Percentiles rank a stretch among this genome's conserved stretches.
Evolutionary conservation across 2,329 filamentous ascomycete genomes (phyloP).

Genomic region (Aspergillus melleus): DNA sequence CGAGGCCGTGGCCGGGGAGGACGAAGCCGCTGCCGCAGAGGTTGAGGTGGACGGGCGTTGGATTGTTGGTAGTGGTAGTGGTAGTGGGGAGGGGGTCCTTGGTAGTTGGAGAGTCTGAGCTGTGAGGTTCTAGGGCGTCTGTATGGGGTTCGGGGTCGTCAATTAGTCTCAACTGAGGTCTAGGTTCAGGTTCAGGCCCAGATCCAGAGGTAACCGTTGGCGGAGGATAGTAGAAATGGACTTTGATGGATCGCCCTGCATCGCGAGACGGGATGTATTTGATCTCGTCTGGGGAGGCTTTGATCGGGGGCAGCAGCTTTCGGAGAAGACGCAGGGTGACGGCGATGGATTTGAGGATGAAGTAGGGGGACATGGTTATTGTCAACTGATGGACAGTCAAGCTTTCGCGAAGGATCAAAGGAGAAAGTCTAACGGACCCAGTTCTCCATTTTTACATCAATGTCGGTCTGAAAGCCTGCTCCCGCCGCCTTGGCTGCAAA

Average conservation of each 20-base stretch:
- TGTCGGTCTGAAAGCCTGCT: too few species aligned
- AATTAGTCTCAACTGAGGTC: too few species aligned
- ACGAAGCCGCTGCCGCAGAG: slow-evolving; percentile 34
- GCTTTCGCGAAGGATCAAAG: background rate
- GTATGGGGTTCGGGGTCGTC: too few species aligned
- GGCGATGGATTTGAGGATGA: slow-evolving; percentile 7
- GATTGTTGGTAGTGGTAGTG: background rate
- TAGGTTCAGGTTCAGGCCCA: too few species aligned
- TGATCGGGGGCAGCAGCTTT: background rate
- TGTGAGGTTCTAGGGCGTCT: too few species aligned
- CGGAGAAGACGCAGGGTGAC: background rate
- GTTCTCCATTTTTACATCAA: too few species aligned
- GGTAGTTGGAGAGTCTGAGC: too few species aligned
- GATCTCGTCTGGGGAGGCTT: slow-evolving; percentile 22
- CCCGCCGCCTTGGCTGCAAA: too few species aligned
- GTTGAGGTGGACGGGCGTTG: slow-evolving; percentile 28
- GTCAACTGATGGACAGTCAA: background rate
- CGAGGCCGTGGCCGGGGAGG: slow-evolving; percentile 28
- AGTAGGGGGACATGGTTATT: background rate
- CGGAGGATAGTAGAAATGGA: slow-evolving; percentile 25
- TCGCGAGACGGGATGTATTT: slow-evolving; percentile 26
- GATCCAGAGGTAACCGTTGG: background rate
- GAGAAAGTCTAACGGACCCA: too few species aligned
- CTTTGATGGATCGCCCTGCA: slow-evolving; percentile 23
- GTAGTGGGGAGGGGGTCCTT: background rate